A percentile compares a stretch with the other conserved stretches of the same genome.
phyloP scores from a whole-genome alignment of 2,329 filamentous ascomycete genomes.

The Basipetospora chlamydospora region DNA sequence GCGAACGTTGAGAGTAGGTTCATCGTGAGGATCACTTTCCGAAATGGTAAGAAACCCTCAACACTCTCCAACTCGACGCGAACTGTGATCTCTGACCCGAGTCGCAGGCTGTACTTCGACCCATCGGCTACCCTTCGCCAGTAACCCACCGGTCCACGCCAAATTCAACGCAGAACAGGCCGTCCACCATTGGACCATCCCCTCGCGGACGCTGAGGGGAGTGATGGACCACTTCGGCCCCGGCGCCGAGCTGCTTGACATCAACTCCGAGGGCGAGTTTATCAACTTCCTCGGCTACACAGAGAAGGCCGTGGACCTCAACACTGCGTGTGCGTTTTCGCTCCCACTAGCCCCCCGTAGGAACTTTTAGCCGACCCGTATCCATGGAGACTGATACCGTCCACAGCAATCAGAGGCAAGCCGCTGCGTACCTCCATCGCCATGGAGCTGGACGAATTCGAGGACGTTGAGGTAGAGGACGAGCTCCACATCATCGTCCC shows the following conservation, averaged over 20 bases:
- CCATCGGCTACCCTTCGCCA: slow-evolving; percentile 62
- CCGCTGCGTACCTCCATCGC: slow-evolving; percentile 68
- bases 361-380: no score
- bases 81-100: neutral
- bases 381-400: slow-evolving; percentile 9
- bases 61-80: no score
- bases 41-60: slow-evolving; percentile 55
- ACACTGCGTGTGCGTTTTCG: slow-evolving; percentile 16
- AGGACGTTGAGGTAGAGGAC: slow-evolving; percentile 58
- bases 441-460: slow-evolving; percentile 62
- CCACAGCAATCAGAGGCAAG: slow-evolving; percentile 58
- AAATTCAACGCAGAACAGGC: slow-evolving; percentile 56
- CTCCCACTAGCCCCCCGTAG: neutral
- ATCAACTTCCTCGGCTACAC: slow-evolving; percentile 72
- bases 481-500: slow-evolving; percentile 67
- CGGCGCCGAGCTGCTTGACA: slow-evolving; percentile 67
- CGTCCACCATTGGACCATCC: slow-evolving; percentile 57
- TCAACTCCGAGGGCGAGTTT: slow-evolving; percentile 58
- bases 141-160: slow-evolving; percentile 59
- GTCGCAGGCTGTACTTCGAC: slow-evolving; percentile 56
- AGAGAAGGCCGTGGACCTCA: slow-evolving; percentile 58
- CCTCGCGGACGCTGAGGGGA: slow-evolving; percentile 55
- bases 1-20: slow-evolving; percentile 58
- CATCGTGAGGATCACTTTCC: slow-evolving; percentile 57
- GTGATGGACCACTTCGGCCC: slow-evolving; percentile 70